Conservation (phyloP, 139 green algal genomes). For the Asterochloris sp. region DNA sequence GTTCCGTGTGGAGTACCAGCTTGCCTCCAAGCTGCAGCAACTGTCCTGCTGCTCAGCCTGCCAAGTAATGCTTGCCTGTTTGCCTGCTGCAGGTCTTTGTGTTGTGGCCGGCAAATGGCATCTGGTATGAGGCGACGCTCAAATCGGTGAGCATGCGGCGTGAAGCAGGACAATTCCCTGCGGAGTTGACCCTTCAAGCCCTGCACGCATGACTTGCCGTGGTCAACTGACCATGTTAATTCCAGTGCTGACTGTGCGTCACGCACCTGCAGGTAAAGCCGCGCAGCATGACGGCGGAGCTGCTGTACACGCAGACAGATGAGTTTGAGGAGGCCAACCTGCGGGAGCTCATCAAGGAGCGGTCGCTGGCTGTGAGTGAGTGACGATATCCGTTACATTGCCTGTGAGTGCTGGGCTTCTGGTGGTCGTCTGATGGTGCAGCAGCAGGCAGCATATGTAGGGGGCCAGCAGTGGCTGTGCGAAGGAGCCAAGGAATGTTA, state of each 20-base stretch:
- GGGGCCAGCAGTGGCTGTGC: background rate
- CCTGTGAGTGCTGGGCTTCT: background rate
- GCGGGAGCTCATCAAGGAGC: constrained; percentile 9
- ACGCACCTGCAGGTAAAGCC: background rate
- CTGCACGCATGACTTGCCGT: background rate
- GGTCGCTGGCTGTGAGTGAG: constrained; percentile 13
- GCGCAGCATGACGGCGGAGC: constrained; percentile 2
- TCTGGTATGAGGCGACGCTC: constrained; percentile 5
- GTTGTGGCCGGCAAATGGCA: constrained; percentile 12
- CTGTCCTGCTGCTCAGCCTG: background rate
- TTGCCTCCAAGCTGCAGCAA: background rate
- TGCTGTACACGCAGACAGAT: constrained; percentile 8
- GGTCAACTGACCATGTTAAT: background rate
- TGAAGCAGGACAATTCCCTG: background rate
- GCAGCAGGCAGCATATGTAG: background rate
- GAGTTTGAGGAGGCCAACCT: constrained; percentile 10
- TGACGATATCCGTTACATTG: background rate
- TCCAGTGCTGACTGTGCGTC: background rate
- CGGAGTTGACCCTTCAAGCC: background rate
- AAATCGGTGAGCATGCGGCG: background rate
- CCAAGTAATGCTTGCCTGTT: background rate
- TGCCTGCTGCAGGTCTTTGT: background rate
- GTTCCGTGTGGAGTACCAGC: no score
- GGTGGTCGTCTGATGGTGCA: background rate
- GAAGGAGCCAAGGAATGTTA: background rate